These are phyloP conservation scores for Solanum bukasovii DNA, from an alignment of 257 asterid species.

Conservation along the genomic window DNA sequence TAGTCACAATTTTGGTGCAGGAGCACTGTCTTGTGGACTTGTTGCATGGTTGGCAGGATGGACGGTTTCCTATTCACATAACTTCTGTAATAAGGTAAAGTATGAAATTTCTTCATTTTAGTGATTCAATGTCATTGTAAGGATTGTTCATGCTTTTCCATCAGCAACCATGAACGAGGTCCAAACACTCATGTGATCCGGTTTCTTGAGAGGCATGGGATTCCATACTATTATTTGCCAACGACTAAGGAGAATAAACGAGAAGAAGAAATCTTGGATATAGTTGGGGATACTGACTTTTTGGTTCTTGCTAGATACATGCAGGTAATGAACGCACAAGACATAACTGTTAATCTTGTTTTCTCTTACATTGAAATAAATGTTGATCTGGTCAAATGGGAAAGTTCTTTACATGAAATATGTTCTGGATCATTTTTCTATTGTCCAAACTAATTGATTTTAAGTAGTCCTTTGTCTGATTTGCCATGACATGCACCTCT, in stretches of 20 bases:
- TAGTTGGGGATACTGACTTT: slow-evolving; percentile 81
- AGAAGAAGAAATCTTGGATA: slow-evolving; percentile 41
- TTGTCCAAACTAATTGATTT: not conserved
- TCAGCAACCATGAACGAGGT: slow-evolving; percentile 86
- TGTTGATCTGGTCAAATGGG: not conserved
- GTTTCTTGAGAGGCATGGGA: slow-evolving; percentile 76
- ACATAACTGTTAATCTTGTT: not conserved
- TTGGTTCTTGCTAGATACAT: slow-evolving; percentile 94
- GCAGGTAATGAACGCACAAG: slow-evolving; percentile 49
- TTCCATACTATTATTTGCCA: slow-evolving; percentile 67
- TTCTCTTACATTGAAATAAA: not conserved
- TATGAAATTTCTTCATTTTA: not conserved
- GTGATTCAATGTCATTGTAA: slow-evolving; percentile 1
- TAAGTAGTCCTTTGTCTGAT: not conserved
- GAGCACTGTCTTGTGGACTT: slow-evolving; percentile 91
- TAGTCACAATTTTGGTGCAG: slow-evolving; percentile 22
- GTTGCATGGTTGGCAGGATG: slow-evolving; percentile 88
- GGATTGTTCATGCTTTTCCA: slow-evolving; percentile 2
- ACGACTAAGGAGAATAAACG: slow-evolving; percentile 9
- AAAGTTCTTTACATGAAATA: not conserved
- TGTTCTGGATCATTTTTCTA: not conserved
- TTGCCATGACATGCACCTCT: not conserved
- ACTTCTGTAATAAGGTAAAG: slow-evolving; percentile 67
- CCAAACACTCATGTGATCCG: slow-evolving; percentile 78
- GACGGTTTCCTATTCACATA: slow-evolving; percentile 72